phyloP scores from a whole-genome alignment of 2,329 filamentous ascomycete species.

The Penicillium paneum region DNA sequence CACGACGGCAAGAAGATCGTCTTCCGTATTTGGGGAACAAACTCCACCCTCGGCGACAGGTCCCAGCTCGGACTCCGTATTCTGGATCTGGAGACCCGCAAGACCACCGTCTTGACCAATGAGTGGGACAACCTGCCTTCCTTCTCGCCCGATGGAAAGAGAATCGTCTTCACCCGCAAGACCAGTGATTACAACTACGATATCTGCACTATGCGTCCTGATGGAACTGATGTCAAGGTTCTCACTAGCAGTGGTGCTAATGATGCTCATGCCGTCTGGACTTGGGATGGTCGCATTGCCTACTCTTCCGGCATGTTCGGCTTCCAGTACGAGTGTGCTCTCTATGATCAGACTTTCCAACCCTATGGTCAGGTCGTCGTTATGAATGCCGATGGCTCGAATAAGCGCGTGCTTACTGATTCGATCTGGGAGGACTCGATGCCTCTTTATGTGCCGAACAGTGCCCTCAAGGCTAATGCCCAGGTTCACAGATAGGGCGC shows the following conservation, averaged over 20 bases:
- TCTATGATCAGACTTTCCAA: slow-evolving; percentile 47
- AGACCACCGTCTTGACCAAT: slow-evolving; percentile 4
- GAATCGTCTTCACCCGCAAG: slow-evolving; percentile 19
- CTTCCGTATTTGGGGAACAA: slow-evolving; percentile 12
- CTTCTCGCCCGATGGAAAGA: slow-evolving; percentile 13
- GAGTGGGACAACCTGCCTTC: slow-evolving; percentile 15
- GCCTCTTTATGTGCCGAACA: slow-evolving; percentile 19
- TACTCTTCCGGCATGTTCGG: slow-evolving; percentile 45
- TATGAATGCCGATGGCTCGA: slow-evolving; percentile 45
- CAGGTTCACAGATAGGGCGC: background rate
- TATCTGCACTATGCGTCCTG: slow-evolving; percentile 42
- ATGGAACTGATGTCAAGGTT: slow-evolving; percentile 36
- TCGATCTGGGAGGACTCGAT: slow-evolving; percentile 35
- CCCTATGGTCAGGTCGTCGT: slow-evolving; percentile 46
- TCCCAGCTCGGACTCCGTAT: slow-evolving; percentile 12
- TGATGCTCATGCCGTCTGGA: slow-evolving; percentile 48
- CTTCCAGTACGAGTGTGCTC: slow-evolving; percentile 42
- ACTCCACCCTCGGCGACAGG: background rate
- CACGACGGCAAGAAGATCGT: slow-evolving; percentile 15
- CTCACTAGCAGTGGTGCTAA: slow-evolving; percentile 24
- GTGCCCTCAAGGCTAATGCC: background rate
- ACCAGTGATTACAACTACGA: slow-evolving; percentile 7
- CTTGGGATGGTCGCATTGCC: slow-evolving; percentile 42
- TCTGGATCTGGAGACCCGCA: slow-evolving; percentile 10
- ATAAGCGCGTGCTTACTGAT: slow-evolving; percentile 28